Evolutionary conservation across 441 rosid genomes (phyloP).

Genomic region (Populus hybrid): DNA sequence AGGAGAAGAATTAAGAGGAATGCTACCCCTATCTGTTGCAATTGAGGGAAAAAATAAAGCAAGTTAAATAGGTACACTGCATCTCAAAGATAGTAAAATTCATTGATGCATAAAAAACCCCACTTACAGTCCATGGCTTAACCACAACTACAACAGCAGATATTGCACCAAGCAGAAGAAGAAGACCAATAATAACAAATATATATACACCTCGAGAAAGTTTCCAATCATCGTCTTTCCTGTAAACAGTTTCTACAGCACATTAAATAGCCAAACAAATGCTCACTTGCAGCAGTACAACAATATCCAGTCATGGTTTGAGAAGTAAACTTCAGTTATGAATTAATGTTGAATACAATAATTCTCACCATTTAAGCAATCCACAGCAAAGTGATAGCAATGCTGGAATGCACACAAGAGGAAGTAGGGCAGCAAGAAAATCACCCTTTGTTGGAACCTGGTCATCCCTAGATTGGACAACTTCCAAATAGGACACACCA

Average conservation of each 20-base stretch:
- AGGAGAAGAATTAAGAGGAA: constrained; percentile 91
- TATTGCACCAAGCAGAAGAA: constrained; percentile 95
- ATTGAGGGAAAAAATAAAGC: constrained; percentile 19
- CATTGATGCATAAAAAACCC: constrained; percentile 16
- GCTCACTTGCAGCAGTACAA: constrained; percentile 5
- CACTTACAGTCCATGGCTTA: constrained; percentile 92
- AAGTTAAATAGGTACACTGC: constrained; percentile 13
- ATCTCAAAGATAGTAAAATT: constrained; percentile 19
- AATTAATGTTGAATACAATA: constrained; percentile 15
- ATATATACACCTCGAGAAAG: constrained; percentile 88
- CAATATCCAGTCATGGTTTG: constrained; percentile 13
- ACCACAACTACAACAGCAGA: constrained; percentile 82
- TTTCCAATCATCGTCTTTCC: constrained; percentile 99
- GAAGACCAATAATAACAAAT: constrained; percentile 86
- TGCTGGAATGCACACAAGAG: constrained; percentile 96
- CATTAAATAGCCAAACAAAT: constrained; percentile 8
- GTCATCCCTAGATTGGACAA: constrained; percentile 84
- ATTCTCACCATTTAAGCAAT: neutral
- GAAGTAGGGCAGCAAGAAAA: constrained; percentile 98
- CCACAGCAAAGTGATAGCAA: constrained; percentile 87
- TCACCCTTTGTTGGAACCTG: constrained; percentile 88
- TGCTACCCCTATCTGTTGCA: constrained; percentile 86
- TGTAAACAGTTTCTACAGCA: constrained; percentile 38
- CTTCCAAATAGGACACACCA: constrained; percentile 90
- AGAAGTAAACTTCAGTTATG: constrained; percentile 18